Base-by-base conservation (phyloP, 176 grass and related monocot species). In the Bonia amplexicaulis region DNA sequence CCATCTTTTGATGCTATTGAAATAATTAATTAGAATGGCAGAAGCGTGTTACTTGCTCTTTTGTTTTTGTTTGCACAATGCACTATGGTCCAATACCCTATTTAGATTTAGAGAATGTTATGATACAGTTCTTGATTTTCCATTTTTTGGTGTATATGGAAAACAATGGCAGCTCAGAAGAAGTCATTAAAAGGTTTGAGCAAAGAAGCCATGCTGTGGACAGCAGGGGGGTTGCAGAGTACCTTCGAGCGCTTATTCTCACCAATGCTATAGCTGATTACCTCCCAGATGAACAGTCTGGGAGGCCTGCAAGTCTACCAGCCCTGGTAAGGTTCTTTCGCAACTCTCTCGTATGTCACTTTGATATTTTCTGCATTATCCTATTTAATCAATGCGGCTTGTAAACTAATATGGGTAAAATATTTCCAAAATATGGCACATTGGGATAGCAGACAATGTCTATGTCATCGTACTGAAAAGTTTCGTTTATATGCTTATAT, bases 181-280 rank as follows among this genome's bases (percentile, higher is more conserved):
- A 89, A 49, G 90, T 94, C 54, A 94, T 99, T 69, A 99, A 88
- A 89, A 85, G 97, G 71, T 91, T 99, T 89, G 93, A 99, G 76
- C 88, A 94, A 87, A 92, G 93, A 88, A 99, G 86, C 44, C 93
- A 99, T 90, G 86, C 92, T 41, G 93, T 94, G 82, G 93, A 99
- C 74, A 94, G 97, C 83, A 90, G 37, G 70, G 96, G 93, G 55
- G 97, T 91, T 63, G 92, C 93, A 80, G 97, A 99, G 81, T 99
- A 94, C 84, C 90, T 99, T 42, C 89, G 97, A 74, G 97, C 97
- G 31, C 93, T 99, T 88, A 78, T 99, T 83, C 84, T 88, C 69
- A 99, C 97, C 40, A 91, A 99, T 84, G 42, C 71, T 77, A 93
- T 99, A 82, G 84, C 92, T 46, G 90, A 99, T 80, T 99, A 94